Percentiles rank a stretch among this genome's conserved stretches.
phyloP scores from a whole-genome alignment of 345 rosid species.

The Lepidium africanum region DNA sequence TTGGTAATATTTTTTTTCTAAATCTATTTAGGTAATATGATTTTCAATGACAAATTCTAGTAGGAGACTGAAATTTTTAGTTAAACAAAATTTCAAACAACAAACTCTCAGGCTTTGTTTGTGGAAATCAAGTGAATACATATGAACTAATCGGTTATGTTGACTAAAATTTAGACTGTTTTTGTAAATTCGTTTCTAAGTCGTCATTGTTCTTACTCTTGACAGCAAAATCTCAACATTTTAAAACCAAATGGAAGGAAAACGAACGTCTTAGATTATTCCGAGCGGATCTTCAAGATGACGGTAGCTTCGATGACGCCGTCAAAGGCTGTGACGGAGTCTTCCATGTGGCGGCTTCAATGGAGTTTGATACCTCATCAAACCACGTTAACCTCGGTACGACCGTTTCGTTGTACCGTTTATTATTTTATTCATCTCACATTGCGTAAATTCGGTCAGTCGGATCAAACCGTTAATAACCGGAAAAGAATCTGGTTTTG shows the following conservation, averaged over 20 bases:
- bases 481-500: neutral
- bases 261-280: constrained; percentile 49
- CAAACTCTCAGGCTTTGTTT: neutral
- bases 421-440: neutral
- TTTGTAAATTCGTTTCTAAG: neutral
- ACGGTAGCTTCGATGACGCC: constrained; percentile 82
- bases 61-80: neutral
- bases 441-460: neutral
- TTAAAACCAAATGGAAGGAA: constrained; percentile 37
- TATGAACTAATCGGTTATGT: neutral
- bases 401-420: neutral
- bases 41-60: neutral
- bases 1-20: constrained; percentile 27
- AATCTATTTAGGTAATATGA: no score
- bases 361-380: constrained; percentile 45
- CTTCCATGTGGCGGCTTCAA: constrained; percentile 81
- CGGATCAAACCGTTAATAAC: neutral
- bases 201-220: neutral
- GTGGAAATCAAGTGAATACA: neutral
- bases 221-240: constrained; percentile 42
- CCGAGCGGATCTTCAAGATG: constrained; percentile 59
- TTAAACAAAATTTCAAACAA: neutral
- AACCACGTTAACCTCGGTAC: constrained; percentile 35
- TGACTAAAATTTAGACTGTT: neutral
- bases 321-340: constrained; percentile 67